Percentiles rank a stretch among this genome's conserved stretches.
Conservation (phyloP, 805 yeast genomes). For the Sporopachydermia lactativora region DNA sequence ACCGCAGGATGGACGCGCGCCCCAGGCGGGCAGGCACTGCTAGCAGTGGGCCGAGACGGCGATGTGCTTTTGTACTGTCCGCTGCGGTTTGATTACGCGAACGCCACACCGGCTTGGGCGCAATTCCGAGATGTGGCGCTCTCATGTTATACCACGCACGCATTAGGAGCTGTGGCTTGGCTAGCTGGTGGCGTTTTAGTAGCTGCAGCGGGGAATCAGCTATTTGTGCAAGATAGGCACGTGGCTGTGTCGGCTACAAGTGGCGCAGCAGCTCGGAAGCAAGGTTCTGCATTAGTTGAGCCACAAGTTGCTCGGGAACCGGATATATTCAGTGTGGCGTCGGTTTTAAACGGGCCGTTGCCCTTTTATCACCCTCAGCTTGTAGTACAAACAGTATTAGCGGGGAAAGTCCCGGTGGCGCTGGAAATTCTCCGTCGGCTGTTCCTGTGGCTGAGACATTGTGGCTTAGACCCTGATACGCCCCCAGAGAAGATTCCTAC, state of each 20-base stretch:
- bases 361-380: slow-evolving; percentile 89
- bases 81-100: slow-evolving; percentile 79
- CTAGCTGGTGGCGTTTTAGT: slow-evolving; percentile 63
- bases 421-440: slow-evolving; percentile 41
- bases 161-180: slow-evolving; percentile 86
- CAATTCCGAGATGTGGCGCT: slow-evolving; percentile 64
- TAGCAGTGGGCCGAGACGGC: slow-evolving; percentile 65
- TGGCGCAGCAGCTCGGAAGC: slow-evolving; percentile 35
- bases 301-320: no score
- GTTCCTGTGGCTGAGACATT: slow-evolving; percentile 38
- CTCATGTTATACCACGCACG: slow-evolving; percentile 56
- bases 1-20: slow-evolving; percentile 88
- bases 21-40: slow-evolving; percentile 46
- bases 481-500: slow-evolving; percentile 18
- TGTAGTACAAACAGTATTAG: slow-evolving; percentile 57
- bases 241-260: slow-evolving; percentile 43
- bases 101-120: slow-evolving; percentile 61
- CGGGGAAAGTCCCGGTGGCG: slow-evolving; percentile 41
- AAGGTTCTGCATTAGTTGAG: slow-evolving; percentile 27
- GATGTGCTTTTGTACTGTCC: slow-evolving; percentile 63
- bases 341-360: slow-evolving; percentile 76
- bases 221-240: slow-evolving; percentile 63
- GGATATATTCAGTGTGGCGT: slow-evolving; percentile 51
- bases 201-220: slow-evolving; percentile 81
- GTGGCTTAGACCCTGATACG: slow-evolving; percentile 25